phyloP scores from a whole-genome alignment of 1,139 yeast genomes.

The Yarrowia galli region DNA sequence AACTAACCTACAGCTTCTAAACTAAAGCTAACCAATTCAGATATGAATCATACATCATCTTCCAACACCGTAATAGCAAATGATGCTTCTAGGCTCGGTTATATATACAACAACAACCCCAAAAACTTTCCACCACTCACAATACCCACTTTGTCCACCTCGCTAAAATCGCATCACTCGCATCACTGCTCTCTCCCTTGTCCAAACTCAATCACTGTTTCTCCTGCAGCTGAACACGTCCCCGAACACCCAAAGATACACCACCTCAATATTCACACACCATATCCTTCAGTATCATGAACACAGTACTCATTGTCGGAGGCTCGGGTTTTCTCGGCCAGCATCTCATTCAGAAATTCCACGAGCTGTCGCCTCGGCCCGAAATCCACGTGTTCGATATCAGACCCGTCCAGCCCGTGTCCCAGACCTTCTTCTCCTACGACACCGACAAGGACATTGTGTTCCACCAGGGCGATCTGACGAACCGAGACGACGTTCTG shows the following conservation, averaged over 20 bases:
- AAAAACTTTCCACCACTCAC: too few species aligned
- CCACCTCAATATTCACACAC: neutral
- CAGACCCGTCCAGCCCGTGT: conserved; percentile 75
- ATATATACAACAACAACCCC: too few species aligned
- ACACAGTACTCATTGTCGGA: conserved; percentile 83
- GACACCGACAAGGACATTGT: conserved; percentile 58
- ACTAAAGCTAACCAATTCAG: too few species aligned
- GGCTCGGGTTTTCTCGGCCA: conserved; percentile 96
- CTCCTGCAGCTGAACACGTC: neutral
- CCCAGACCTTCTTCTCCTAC: conserved; percentile 78
- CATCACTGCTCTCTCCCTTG: neutral
- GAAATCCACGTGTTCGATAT: conserved; percentile 87
- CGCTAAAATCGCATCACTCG: neutral
- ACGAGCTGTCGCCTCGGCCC: conserved; percentile 70
- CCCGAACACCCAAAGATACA: neutral
- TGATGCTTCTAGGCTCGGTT: too few species aligned
- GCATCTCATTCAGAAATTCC: conserved; percentile 86
- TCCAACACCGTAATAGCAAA: too few species aligned
- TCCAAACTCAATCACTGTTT: neutral
- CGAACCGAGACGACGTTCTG: conserved; percentile 71
- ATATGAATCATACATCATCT: too few species aligned
- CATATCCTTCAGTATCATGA: conserved; percentile 43
- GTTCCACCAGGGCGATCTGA: conserved; percentile 83
- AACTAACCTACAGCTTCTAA: too few species aligned
- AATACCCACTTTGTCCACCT: too few species aligned